These are phyloP conservation scores for Amylocystis lapponica DNA, from an alignment of 768 basidiomycete genomes.

Conservation along the genomic window DNA sequence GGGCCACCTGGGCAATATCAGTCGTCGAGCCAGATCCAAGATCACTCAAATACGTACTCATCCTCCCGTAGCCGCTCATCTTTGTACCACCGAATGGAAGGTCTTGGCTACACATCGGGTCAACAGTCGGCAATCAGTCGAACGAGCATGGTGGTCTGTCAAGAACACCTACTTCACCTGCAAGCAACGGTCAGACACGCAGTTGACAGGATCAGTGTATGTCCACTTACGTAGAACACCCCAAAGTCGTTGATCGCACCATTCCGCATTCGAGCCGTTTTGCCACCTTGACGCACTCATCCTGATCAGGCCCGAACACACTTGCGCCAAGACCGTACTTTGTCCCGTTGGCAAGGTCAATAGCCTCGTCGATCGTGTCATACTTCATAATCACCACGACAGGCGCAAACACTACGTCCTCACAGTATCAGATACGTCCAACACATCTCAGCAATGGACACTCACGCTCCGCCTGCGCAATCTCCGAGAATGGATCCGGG, in stretches of 20 bases:
- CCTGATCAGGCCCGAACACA: slow-evolving; percentile 86
- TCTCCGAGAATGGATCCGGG: slow-evolving; percentile 62
- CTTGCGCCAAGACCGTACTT: slow-evolving; percentile 89
- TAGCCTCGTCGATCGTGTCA: slow-evolving; percentile 76
- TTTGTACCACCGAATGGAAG: slow-evolving; percentile 95
- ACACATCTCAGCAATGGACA: slow-evolving; percentile 15
- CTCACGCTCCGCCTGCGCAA: slow-evolving; percentile 78
- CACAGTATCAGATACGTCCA: slow-evolving; percentile 5
- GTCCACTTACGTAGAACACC: slow-evolving; percentile 66
- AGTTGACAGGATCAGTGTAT: background rate
- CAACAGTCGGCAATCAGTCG: slow-evolving; percentile 7
- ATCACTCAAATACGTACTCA: slow-evolving; percentile 46
- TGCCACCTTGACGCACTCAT: slow-evolving; percentile 74
- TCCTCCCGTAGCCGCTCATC: slow-evolving; percentile 88
- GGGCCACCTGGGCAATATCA: slow-evolving; percentile 59
- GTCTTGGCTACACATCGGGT: slow-evolving; percentile 78
- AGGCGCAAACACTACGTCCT: slow-evolving; percentile 95
- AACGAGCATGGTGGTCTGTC: background rate
- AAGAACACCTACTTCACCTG: slow-evolving; percentile 61
- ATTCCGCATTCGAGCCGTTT: slow-evolving; percentile 86
- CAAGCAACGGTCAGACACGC: slow-evolving; percentile 7
- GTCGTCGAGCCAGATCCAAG: background rate
- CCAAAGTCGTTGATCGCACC: slow-evolving; percentile 96
- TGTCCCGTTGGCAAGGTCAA: slow-evolving; percentile 84
- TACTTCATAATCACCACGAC: slow-evolving; percentile 85